Evolutionary conservation across 2,329 filamentous ascomycete species (phyloP), one percentile per base, ranked within the genome.

Genomic region (Phaeosphaeria sp.): DNA sequence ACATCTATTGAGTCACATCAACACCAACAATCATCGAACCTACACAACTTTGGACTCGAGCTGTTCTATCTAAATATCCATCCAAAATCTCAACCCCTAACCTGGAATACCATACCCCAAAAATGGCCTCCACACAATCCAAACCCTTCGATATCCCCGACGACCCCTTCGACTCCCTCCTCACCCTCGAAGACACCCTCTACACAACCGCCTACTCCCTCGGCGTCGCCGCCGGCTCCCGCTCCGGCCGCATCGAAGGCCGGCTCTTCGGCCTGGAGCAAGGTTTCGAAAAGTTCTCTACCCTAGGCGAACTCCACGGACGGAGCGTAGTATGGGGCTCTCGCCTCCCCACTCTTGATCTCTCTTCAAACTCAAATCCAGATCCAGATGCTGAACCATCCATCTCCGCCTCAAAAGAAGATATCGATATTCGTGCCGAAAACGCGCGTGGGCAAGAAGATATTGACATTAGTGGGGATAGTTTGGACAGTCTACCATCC

Each of bases 231-330:
- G 94, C 97, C 77, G 95, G 95, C 58, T 82, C 87, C 42, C 84
- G 85, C 57, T 89, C 91, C 30, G 95, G 95, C 40, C 88, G 89
- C 56, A 87, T 92, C 63, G 95, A 99, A 83, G 95, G 95, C 59
- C 91, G 93, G 51, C 87, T 92, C 20, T 92, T 98, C 73, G 95
- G 94, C 0, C 86, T 98, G 43, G 91, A 96, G 74, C 95, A 93
- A 64, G 94, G 93, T 0, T 98, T 95, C 68, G 92, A 97, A 69
- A 98, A 97, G 79, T 97, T 96, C 72, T 74, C 91, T 43, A 89
- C 92, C 61, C 86, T 92, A 75, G 94, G 94, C 2, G 84, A 85
- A 57, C 78, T 98, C 30, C 89, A 94, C 67, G 91, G 92, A 45
- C 89, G 88, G 69, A 88, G 92, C 15, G 79, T 91, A 22, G 83